Conservation (phyloP, 208 protist genomes). For the Acanthamoeba triangularis region DNA sequence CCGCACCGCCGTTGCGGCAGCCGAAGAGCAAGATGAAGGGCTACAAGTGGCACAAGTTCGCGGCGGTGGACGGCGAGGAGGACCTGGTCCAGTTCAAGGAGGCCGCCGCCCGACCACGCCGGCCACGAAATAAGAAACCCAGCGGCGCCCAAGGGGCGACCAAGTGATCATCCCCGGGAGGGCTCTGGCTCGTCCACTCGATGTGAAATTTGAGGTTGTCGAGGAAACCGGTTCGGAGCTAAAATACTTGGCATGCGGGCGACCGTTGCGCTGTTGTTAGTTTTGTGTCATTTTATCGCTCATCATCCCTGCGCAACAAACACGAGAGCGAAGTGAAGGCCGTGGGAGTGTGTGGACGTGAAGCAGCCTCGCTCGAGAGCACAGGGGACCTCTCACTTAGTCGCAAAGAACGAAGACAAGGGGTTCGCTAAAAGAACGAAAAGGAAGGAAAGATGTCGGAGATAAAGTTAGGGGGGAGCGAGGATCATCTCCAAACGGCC, state of each 20-base stretch:
- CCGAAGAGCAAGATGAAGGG: neutral
- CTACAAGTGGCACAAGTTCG: constrained; percentile 14
- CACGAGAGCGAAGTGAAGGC: too few relatives aligned
- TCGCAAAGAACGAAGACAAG: neutral
- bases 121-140: neutral
- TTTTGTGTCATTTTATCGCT: neutral
- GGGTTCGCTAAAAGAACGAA: neutral
- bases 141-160: neutral
- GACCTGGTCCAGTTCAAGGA: constrained; percentile 7
- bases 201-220: neutral
- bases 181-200: neutral
- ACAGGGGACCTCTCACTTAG: neutral
- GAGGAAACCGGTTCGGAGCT: neutral
- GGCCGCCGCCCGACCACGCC: neutral
- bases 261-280: neutral
- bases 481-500: neutral
- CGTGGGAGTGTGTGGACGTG: neutral
- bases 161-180: neutral
- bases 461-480: neutral
- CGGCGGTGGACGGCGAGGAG: neutral
- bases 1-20: neutral
- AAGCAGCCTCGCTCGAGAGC: too few relatives aligned
- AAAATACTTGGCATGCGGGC: neutral
- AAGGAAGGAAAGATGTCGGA: neutral
- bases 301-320: too few relatives aligned